phyloP scores from a whole-genome alignment of 495 filamentous ascomycete genomes.

The Astrocystis sublimbata region DNA sequence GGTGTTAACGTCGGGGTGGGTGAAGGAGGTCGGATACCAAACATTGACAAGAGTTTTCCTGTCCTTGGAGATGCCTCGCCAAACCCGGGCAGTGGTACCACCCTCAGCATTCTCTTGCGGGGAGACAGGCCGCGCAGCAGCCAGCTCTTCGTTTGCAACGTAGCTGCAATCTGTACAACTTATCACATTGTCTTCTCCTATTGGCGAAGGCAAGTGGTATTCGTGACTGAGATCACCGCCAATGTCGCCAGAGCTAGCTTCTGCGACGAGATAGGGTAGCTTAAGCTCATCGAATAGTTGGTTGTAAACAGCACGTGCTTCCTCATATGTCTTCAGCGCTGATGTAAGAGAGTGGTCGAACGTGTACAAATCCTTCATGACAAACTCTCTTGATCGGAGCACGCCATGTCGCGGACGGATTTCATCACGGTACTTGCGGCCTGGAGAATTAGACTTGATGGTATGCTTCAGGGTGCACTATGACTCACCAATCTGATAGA shows the following conservation, averaged over 20 bases:
- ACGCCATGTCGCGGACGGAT: constrained; percentile 83
- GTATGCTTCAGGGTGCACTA: not conserved
- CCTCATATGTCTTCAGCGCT: constrained; percentile 74
- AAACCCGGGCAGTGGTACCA: constrained; percentile 41
- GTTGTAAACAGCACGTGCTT: constrained; percentile 69
- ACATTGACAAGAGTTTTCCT: constrained; percentile 64
- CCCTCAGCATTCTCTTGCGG: constrained; percentile 15
- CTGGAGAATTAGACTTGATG: constrained; percentile 41
- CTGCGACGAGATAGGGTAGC: constrained; percentile 79
- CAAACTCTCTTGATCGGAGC: constrained; percentile 86
- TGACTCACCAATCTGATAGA: constrained; percentile 86
- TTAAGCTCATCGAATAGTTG: constrained; percentile 79
- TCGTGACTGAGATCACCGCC: constrained; percentile 92
- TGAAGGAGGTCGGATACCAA: constrained; percentile 56
- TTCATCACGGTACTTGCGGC: constrained; percentile 94
- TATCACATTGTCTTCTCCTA: constrained; percentile 84
- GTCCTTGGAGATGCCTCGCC: constrained; percentile 72
- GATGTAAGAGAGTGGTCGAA: constrained; percentile 70
- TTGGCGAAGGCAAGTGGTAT: constrained; percentile 78
- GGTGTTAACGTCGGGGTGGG: constrained; percentile 61
- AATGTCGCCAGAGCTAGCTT: constrained; percentile 94
- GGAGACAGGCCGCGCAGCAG: constrained; percentile 31
- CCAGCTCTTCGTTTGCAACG: constrained; percentile 84
- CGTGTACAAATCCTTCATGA: constrained; percentile 99
- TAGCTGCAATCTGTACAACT: constrained; percentile 73